A percentile compares a stretch with the other conserved stretches of the same genome.
These are phyloP conservation scores for Xylariomycetidae sp. DNA, from an alignment of 2,329 filamentous ascomycete genomes.

Conservation along the genomic window DNA sequence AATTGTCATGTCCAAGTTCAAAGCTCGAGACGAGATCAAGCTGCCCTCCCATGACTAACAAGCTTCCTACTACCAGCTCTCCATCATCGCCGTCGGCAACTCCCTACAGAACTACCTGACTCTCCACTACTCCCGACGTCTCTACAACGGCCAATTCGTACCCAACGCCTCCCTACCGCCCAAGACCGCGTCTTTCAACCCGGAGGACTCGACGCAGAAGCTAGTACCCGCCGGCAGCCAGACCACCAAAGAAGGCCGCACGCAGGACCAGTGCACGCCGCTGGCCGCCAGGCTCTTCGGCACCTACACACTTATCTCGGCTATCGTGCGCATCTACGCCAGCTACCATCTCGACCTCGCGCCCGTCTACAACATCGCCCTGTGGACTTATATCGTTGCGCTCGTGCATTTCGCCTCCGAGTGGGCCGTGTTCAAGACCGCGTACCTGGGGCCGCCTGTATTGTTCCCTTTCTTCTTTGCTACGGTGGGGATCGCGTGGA, in stretches of 20 bases:
- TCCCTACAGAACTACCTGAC: conserved; percentile 79
- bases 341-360: conserved; percentile 74
- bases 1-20: not conserved
- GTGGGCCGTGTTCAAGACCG: conserved; percentile 73
- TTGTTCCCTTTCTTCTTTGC: conserved; percentile 51
- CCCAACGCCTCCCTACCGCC: conserved; percentile 42
- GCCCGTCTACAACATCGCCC: conserved; percentile 71
- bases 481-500: conserved; percentile 52
- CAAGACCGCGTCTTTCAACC: conserved; percentile 38
- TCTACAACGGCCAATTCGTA: conserved; percentile 69
- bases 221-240: conserved; percentile 38
- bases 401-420: conserved; percentile 75
- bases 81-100: conserved; percentile 78
- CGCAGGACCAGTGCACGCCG: conserved; percentile 61
- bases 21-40: too few species aligned
- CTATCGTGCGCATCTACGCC: conserved; percentile 74
- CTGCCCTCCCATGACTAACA: conserved; percentile 1
- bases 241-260: conserved; percentile 41
- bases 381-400: conserved; percentile 79
- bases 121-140: conserved; percentile 74
- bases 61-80: too few species aligned
- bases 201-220: conserved; percentile 50
- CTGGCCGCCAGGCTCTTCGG: conserved; percentile 78
- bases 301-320: conserved; percentile 79
- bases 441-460: conserved; percentile 57